Conservation (phyloP, 179 eudicot genomes). For the Spergularia azorica region DNA sequence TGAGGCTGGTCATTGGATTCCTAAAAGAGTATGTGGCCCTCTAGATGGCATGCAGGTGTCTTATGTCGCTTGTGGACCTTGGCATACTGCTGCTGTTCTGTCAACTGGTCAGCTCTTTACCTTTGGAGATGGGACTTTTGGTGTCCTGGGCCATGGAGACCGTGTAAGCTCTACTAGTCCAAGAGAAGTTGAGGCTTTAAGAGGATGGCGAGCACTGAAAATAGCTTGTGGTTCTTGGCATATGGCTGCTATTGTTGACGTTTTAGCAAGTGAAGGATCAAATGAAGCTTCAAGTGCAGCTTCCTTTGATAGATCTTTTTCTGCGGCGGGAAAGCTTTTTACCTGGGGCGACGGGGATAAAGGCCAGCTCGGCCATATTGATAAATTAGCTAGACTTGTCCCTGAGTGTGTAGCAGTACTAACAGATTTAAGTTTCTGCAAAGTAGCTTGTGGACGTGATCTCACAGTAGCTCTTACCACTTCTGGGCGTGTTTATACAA, state of each 20-base stretch:
- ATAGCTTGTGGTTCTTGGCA: slow-evolving; percentile 97
- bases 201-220: slow-evolving; percentile 53
- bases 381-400: slow-evolving; percentile 58
- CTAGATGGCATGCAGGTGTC: slow-evolving; percentile 69
- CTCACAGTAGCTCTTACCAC: slow-evolving; percentile 70
- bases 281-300: slow-evolving; percentile 29
- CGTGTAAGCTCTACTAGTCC: slow-evolving; percentile 53
- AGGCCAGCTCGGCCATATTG: slow-evolving; percentile 89
- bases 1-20: slow-evolving; percentile 73
- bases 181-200: slow-evolving; percentile 73
- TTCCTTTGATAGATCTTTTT: slow-evolving; percentile 36
- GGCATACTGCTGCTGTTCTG: slow-evolving; percentile 85
- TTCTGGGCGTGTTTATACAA: slow-evolving; percentile 71
- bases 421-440: slow-evolving; percentile 43
- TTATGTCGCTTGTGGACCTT: slow-evolving; percentile 82
- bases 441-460: slow-evolving; percentile 74
- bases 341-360: slow-evolving; percentile 96
- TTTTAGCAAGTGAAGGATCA: slow-evolving; percentile 18
- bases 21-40: slow-evolving; percentile 69
- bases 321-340: slow-evolving; percentile 59
- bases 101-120: slow-evolving; percentile 79
- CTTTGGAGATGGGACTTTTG: slow-evolving; percentile 96
- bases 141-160: slow-evolving; percentile 91
- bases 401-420: slow-evolving; percentile 57
- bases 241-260: slow-evolving; percentile 83